These are phyloP conservation scores for Prinsepia uniflora DNA, from an alignment of 306 rosid genomes.

Conservation along the genomic window DNA sequence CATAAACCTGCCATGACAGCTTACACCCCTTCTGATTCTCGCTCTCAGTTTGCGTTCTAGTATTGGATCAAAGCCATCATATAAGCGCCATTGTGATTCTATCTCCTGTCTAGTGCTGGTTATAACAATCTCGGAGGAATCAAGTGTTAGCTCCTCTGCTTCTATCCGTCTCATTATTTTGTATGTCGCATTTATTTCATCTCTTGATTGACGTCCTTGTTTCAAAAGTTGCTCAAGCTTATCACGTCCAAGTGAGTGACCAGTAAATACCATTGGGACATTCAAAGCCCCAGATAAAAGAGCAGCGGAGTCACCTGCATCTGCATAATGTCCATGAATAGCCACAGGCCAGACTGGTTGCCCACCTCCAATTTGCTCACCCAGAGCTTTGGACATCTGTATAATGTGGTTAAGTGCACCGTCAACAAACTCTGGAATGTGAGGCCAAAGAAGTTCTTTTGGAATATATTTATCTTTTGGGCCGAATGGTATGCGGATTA, in stretches of 20 bases:
- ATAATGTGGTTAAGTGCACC: conserved; percentile 49
- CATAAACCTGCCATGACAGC: conserved; percentile 59
- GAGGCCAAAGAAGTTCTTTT: conserved; percentile 53
- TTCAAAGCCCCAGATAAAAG: conserved; percentile 56
- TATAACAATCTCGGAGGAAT: conserved; percentile 54
- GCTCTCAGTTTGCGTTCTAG: conserved; percentile 58
- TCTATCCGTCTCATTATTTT: conserved; percentile 65
- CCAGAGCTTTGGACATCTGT: conserved; percentile 54
- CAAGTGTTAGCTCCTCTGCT: conserved; percentile 61
- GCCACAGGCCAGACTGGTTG: conserved; percentile 58
- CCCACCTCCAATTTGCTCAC: conserved; percentile 53
- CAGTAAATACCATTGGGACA: conserved; percentile 59
- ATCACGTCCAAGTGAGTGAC: conserved; percentile 59
- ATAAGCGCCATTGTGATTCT: conserved; percentile 61
- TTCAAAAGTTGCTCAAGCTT: conserved; percentile 56
- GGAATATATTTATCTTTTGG: conserved; percentile 49
- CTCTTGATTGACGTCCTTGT: conserved; percentile 59
- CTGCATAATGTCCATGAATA: conserved; percentile 63
- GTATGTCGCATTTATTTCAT: conserved; percentile 51
- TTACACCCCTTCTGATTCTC: conserved; percentile 50
- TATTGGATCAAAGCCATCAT: conserved; percentile 66
- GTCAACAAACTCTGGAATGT: conserved; percentile 53
- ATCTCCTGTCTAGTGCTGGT: conserved; percentile 69
- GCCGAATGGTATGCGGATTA: conserved; percentile 55
- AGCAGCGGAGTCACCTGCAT: conserved; percentile 65